phyloP scores from a whole-genome alignment of 495 filamentous ascomycete species.

The Parathielavia hyrcaniae region DNA sequence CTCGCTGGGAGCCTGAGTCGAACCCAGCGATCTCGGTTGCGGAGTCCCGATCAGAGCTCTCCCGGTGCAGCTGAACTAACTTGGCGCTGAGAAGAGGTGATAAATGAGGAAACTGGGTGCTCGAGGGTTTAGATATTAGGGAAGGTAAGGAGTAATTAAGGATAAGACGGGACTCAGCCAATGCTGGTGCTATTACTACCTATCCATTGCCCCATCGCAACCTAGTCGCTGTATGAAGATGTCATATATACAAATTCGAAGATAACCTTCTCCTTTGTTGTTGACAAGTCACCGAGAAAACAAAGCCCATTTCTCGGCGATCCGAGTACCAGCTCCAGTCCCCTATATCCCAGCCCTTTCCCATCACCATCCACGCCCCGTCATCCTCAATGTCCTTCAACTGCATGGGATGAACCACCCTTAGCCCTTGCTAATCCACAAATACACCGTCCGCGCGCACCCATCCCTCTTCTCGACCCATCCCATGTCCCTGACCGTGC shows the following conservation, averaged over 20 bases:
- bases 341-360: too few relatives aligned
- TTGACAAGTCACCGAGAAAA: too few relatives aligned
- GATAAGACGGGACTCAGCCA: too few relatives aligned
- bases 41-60: neutral
- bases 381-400: too few relatives aligned
- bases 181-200: too few relatives aligned
- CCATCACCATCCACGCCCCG: neutral
- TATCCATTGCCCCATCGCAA: too few relatives aligned
- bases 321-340: too few relatives aligned
- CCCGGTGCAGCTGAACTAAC: neutral
- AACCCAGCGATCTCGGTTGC: neutral
- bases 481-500: constrained; percentile 19
- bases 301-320: too few relatives aligned
- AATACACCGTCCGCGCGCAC: constrained; percentile 10
- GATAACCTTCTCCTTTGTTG: too few relatives aligned
- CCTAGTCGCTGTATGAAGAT: too few relatives aligned
- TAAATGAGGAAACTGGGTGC: neutral
- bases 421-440: constrained; percentile 16
- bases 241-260: too few relatives aligned
- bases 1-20: neutral
- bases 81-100: neutral
- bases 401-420: neutral
- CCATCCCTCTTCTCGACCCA: constrained; percentile 15
- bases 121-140: neutral
- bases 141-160: too few relatives aligned